These are phyloP conservation scores for Clarireedia homoeocarpa DNA, from an alignment of 2,329 filamentous ascomycete genomes.

Conservation along the genomic window DNA sequence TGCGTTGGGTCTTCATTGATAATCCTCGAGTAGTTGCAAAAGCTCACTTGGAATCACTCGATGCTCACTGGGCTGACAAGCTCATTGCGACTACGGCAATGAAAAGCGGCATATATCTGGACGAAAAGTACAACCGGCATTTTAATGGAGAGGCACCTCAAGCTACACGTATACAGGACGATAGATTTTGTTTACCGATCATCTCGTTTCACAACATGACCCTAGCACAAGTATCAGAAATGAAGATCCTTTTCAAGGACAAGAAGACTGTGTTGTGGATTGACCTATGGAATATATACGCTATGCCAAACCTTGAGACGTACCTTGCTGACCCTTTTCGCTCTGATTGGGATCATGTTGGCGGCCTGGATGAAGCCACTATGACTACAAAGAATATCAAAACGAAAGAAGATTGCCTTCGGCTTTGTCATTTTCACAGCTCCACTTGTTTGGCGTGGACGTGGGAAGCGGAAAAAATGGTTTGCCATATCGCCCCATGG, in stretches of 20 bases:
- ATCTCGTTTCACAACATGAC: constrained; percentile 12
- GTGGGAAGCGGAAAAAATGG: constrained; percentile 34
- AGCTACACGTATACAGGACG: constrained; percentile 40
- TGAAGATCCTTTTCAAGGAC: neutral
- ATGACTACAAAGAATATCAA: constrained; percentile 32
- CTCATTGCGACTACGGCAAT: constrained; percentile 46
- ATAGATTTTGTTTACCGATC: constrained; percentile 37
- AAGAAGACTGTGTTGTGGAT: constrained; percentile 7
- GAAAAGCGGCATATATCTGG: constrained; percentile 45
- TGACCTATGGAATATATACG: constrained; percentile 25
- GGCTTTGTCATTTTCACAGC: constrained; percentile 34
- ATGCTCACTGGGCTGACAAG: constrained; percentile 46
- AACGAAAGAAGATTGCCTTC: constrained; percentile 36
- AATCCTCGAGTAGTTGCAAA: constrained; percentile 36
- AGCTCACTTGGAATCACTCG: constrained; percentile 41
- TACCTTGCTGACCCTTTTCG: constrained; percentile 33
- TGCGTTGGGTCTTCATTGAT: constrained; percentile 32
- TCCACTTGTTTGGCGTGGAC: constrained; percentile 44
- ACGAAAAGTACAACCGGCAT: constrained; percentile 45
- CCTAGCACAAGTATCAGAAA: neutral
- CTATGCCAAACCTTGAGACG: constrained; percentile 31
- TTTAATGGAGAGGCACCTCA: constrained; percentile 49
- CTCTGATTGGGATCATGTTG: constrained; percentile 41
- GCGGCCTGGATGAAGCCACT: constrained; percentile 38
- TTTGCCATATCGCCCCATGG: constrained; percentile 43